A percentile compares a stretch with the other conserved stretches of the same genome.
Conservation (phyloP, 1,284 basidiomycete genomes). For the Naganishia albida region DNA sequence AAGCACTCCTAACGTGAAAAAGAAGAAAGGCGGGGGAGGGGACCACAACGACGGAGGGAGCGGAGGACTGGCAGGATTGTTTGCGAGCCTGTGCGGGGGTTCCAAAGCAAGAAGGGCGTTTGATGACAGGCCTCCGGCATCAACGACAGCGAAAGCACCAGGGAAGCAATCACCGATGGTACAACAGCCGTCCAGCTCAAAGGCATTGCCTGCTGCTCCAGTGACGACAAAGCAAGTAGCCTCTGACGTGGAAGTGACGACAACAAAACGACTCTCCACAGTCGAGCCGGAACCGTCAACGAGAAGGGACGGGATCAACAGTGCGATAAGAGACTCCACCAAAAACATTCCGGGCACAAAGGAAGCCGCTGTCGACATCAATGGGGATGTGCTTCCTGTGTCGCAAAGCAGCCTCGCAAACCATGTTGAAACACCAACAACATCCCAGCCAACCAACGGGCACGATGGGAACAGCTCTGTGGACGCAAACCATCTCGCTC, state of each 20-base stretch:
- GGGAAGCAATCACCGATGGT: constrained; percentile 4
- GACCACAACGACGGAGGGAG: constrained; percentile 7
- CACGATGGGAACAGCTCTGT: background rate
- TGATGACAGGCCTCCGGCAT: background rate
- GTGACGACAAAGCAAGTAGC: constrained; percentile 14
- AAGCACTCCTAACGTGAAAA: constrained; percentile 3
- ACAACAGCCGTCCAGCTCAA: constrained; percentile 8
- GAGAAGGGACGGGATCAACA: background rate
- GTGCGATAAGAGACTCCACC: background rate
- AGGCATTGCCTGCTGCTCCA: constrained; percentile 18
- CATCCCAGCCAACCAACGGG: background rate
- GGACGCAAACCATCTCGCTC: background rate
- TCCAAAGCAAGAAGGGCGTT: constrained; percentile 21
- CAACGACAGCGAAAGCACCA: background rate
- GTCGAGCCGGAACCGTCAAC: background rate
- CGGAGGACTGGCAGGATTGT: constrained; percentile 15
- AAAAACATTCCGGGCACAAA: too few species aligned
- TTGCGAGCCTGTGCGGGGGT: constrained; percentile 21
- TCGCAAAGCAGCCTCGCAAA: background rate
- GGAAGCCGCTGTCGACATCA: background rate
- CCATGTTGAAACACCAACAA: background rate
- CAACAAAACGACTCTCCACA: constrained; percentile 16
- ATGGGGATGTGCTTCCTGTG: background rate
- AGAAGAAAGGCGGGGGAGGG: constrained; percentile 10
- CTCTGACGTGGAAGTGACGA: constrained; percentile 18